Base-by-base conservation (phyloP, 1,284 basidiomycete species). In the Coriolopsis trogii region DNA sequence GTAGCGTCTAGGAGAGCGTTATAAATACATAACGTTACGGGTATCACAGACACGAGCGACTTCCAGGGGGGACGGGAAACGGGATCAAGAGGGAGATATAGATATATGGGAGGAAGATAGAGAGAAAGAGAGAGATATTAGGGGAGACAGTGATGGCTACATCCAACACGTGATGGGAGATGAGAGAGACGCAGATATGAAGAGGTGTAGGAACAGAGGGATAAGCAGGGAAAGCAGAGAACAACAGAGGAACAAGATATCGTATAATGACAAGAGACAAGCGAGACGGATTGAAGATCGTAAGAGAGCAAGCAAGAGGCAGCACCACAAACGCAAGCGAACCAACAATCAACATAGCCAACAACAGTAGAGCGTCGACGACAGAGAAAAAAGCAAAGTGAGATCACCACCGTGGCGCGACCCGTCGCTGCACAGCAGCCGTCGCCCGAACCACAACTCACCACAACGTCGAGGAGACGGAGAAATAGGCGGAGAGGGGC, bases 21-120 rank as follows among this genome's bases (percentile, higher is more conserved):
- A 59, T 59, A 59, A 59, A 59, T 59, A 59, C 57, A 59, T 54
- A 56, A 59, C 26, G 39, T 53, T 59, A 59, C 34, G 50, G 57
- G 57, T 59, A 59, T 59, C 36, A 36, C 20, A 29, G n/a, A 48
- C 20, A n/a, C 20, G 30, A 33, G n/a, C 7, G 8, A n/a, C 20
- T 15, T 18, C 10, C 34, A 25, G 28, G 26, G 28, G 9, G 21
- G 33, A 36, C 6, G 13, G 30, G 30, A 31, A 30, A 29, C 12
- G 34, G 31, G 25, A 40, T 28, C 25, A 13, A 30, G 26, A 24
- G 41, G 16, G 16, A 26, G 16, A 29, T 15, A 41, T 23, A 23
- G 24, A 51, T n/a, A 20, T 29, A 20, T 18, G 16, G 12, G 20
- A 13, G 18, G 16, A 25, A 20, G 18, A 26, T 16, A 15, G 20